Base-by-base conservation (phyloP, 148 eudicot species). In the Rheum nobile region DNA sequence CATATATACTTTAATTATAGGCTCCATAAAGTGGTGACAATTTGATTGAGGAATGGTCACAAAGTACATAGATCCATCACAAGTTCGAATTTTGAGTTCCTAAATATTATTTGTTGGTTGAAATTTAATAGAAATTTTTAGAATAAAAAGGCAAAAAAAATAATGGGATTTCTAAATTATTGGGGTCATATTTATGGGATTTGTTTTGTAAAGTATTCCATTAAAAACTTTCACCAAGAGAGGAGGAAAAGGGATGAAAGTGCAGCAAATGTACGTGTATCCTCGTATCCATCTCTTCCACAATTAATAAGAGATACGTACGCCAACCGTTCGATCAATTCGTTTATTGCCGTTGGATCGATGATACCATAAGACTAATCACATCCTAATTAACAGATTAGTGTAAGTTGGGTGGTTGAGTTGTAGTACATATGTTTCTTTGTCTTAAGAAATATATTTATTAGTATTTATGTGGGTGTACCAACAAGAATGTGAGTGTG, bases 261-360 rank as follows among this genome's bases (percentile, higher is more conserved):
- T 59, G 0, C 67, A 59, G 34, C 1, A 59, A 59, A 59, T 37
- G 29, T 70, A 31, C n/a, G n/a, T n/a, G n/a, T 8, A 39, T 70
- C 47, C 16, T 38, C 46, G 39, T n/a, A 70, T 70, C 72, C 72
- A 70, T 70, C 7, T 35, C 16, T 70, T 39, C 72, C 48, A 21
- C 72, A 48, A 38, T 32, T 37, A 47, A 21, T 19, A 50, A 50
- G 22, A 50, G 24, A 21, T 21, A 50, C 4, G 57, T 21, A 50
- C 4, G 57, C 57, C 57, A 21, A 50, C 57, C 57, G 26, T 4
- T 47, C 16, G 47, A 43, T 12, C 47, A 10, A 43, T 1, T 47
- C 57, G n/a, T n/a, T 50, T 50, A 19, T n/a, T 21, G 0, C 9
- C 26, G 57, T 50, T 50, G 57, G 57, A n/a, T 50, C 0, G 43